Conservation (phyloP, 441 rosid species). For the Populus hybrid region DNA sequence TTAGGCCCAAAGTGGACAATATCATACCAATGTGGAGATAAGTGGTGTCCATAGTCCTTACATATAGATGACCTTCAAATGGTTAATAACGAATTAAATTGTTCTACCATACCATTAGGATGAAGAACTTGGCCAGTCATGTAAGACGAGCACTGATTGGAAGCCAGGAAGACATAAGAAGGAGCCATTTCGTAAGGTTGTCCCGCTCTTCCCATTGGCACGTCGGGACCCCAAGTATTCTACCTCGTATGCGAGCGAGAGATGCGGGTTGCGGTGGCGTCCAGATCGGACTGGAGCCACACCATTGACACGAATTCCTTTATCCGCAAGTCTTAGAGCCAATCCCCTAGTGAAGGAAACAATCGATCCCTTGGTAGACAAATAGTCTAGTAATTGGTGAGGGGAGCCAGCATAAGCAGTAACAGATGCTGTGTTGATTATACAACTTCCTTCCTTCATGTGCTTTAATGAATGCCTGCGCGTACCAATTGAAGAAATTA, state of each 20-base stretch:
- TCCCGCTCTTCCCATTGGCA: conserved; percentile 46
- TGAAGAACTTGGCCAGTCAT: conserved; percentile 57
- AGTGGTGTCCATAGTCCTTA: too few relatives aligned
- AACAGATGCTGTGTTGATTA: conserved; percentile 64
- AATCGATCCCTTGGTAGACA: conserved; percentile 30
- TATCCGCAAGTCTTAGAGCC: conserved; percentile 31
- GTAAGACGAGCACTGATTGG: conserved; percentile 49
- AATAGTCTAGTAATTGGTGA: conserved; percentile 9
- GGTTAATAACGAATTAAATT: not conserved
- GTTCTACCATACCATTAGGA: conserved; percentile 28
- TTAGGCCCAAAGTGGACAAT: too few relatives aligned
- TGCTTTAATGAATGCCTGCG: conserved; percentile 55
- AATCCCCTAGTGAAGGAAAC: conserved; percentile 51
- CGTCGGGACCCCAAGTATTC: conserved; percentile 30
- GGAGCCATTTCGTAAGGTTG: conserved; percentile 55
- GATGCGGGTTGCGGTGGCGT: conserved; percentile 48
- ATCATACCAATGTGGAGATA: too few relatives aligned
- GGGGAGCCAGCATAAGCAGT: conserved; percentile 34
- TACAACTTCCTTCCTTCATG: conserved; percentile 64
- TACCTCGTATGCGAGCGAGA: conserved; percentile 29
- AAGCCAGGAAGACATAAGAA: conserved; percentile 48
- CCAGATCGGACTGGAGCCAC: conserved; percentile 56
- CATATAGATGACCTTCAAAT: too few relatives aligned
- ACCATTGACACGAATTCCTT: conserved; percentile 42
- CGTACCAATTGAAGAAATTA: too few relatives aligned